Conservation (phyloP, 306 rosid genomes). For the Coriaria nepalensis region DNA sequence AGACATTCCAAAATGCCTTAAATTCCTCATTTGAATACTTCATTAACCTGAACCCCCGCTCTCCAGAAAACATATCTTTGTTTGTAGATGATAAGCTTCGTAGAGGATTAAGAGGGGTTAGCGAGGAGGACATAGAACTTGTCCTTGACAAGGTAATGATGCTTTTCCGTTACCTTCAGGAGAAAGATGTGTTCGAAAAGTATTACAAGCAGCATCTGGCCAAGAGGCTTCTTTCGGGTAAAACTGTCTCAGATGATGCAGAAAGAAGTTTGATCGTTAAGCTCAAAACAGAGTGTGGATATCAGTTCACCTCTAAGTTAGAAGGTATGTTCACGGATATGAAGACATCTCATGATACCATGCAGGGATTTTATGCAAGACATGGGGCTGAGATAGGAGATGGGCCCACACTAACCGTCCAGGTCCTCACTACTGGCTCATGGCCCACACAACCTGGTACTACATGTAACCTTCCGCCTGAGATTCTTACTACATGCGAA, state of each 20-base stretch:
- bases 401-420: constrained; percentile 64
- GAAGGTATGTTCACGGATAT: constrained; percentile 83
- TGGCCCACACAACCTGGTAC: constrained; percentile 74
- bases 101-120: constrained; percentile 67
- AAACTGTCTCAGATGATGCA: constrained; percentile 69
- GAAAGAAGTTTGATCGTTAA: constrained; percentile 77
- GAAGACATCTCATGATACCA: constrained; percentile 69
- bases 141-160: constrained; percentile 81
- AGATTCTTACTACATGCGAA: constrained; percentile 57
- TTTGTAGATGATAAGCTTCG: constrained; percentile 75
- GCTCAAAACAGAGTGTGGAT: constrained; percentile 83
- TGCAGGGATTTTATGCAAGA: constrained; percentile 58
- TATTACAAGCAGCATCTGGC: constrained; percentile 84
- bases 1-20: constrained; percentile 81
- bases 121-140: constrained; percentile 84
- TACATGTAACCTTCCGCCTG: constrained; percentile 71
- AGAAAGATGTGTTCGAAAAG: constrained; percentile 71
- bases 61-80: constrained; percentile 75
- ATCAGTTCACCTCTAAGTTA: constrained; percentile 63
- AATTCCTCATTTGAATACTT: constrained; percentile 82
- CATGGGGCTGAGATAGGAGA: constrained; percentile 40
- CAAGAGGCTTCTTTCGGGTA: constrained; percentile 72
- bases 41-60: constrained; percentile 57
- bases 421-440: constrained; percentile 68
- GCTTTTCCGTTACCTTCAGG: constrained; percentile 67